Evolutionary conservation across 306 rosid genomes (phyloP).

Genomic region (Cicer bijugum): DNA sequence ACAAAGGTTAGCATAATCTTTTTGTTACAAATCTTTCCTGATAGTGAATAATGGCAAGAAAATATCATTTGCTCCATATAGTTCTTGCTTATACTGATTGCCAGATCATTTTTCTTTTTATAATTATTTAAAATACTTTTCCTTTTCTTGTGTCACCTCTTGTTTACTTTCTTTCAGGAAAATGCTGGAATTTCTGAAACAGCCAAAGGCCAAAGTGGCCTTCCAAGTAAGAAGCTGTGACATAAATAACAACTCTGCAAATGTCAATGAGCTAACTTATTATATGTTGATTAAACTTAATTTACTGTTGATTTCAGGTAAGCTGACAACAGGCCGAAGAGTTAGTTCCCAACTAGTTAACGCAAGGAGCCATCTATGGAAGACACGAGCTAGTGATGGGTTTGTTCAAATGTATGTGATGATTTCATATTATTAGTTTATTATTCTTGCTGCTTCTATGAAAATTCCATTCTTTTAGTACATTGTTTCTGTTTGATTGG

Average conservation of each 20-base stretch:
- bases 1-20: constrained; percentile 55
- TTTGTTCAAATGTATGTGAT: constrained; percentile 70
- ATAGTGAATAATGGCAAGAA: constrained; percentile 7
- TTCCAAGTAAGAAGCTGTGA: constrained; percentile 51
- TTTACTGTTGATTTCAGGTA: constrained; percentile 53
- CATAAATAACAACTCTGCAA: constrained; percentile 29
- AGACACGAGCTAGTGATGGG: constrained; percentile 72
- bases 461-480: constrained; percentile 15
- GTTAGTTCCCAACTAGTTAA: constrained; percentile 49
- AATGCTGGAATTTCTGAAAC: constrained; percentile 57
- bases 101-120: not conserved
- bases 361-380: constrained; percentile 56
- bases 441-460: constrained; percentile 24
- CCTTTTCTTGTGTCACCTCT: constrained; percentile 35
- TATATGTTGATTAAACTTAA: constrained; percentile 32
- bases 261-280: constrained; percentile 11
- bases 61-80: not conserved
- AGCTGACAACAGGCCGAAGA: constrained; percentile 53
- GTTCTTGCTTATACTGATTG: constrained; percentile 21
- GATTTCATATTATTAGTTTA: constrained; percentile 35
- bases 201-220: constrained; percentile 47
- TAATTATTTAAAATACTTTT: constrained; percentile 6
- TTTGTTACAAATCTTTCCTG: constrained; percentile 10
- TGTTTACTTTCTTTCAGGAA: constrained; percentile 55
- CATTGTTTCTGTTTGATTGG: constrained; percentile 22